Evolutionary conservation across 768 basidiomycete genomes (phyloP), one percentile per base, ranked within the genome.

Genomic region (Auricularia heimuer): DNA sequence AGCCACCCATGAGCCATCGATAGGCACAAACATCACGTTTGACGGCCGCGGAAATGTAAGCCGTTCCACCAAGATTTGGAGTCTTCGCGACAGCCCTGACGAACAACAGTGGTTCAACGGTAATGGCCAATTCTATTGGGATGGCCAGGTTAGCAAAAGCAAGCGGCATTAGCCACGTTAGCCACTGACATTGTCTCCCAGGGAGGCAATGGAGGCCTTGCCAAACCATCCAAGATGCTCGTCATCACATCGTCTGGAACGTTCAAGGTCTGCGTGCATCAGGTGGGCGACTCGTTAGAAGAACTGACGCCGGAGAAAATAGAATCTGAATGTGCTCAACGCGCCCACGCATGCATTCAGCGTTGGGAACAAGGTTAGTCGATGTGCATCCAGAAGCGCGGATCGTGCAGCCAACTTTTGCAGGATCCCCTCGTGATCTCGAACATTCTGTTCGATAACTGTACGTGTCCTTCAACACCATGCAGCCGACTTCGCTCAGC

Each of bases 401-500:
- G 47, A 2, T 18, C 10, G 21, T 51, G 47, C 8, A 6, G 4
- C 18, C 10, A 14, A 18, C 14, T 3, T 18, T 18, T 21, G 47
- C 35, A 61, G 47, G 73, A 68, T 12, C 61, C 71, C 0, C 63
- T 77, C 74, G 70, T 77, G 16, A 81, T 89, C 70, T 77, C 79
- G 1, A 71, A 74, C 45, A 71, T 83, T 33, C 79, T 70, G 18
- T 78, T 88, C 64, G 85, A 88, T 66, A 77, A 88, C 66, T 83
- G 86, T 87, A 61, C 67, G 35, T 58, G 62, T 42, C 14, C 14
- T 54, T 39, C 42, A 47, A 6, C 11, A 24, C 62, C 3, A 14
- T 18, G n/a, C 18, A 14, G 62, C 34, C 21, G 4, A 10, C 29
- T 7, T 61, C 2, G 6, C 18, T 39, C n/a, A n/a, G 18, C 62